Base-by-base conservation (phyloP, 2,329 filamentous ascomycete species). In the Ramularia endophylla region DNA sequence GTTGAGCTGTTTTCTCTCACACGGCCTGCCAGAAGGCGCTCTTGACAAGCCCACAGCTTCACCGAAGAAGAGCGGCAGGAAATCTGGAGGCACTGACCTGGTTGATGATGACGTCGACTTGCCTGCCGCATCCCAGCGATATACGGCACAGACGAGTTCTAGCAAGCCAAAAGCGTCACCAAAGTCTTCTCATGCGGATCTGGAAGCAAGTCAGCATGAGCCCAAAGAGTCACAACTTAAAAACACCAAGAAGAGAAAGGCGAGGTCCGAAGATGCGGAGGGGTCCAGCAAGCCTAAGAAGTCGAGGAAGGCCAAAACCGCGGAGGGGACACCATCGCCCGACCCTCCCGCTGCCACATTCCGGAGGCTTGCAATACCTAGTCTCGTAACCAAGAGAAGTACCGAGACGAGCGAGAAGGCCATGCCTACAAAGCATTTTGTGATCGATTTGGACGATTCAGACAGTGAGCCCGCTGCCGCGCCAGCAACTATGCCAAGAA, bases 1-100 rank as follows among this genome's bases (percentile, higher is more conserved):
- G 11, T 57, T 63, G 0, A 48, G 55, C 8, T 64, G 58, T 32
- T 51, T 64, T 28, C 48, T 68, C 9, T 40, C 51, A 5, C 50
- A 55, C 29, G 57, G 53, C 2, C 52, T 69, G 27, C 48, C 52
- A 3, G 38, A 47, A 8, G 48, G 43, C 13, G 40, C 44, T 3
- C 35, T 40, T 15, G 47, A 48, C 20, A 34, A 37, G 19, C 40
- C 40, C 5, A 27, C 22, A 11, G 25, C 29, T 5, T 19, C 39
- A 9, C 33, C 19, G n/a, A 47, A 36, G 37, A 25, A 25, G 22
- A 25, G 11, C 6, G 22, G 22, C 11, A 6, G 22, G 22, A 25
- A 25, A 11, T 25, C 22, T 6, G 11, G 11, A 25, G 22, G n/a
- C n/a, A n/a, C 27, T 8, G 9, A 15, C 27, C 27, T 17, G 25